Evolutionary conservation across 179 eudicot species (phyloP).

Genomic region (Silene noctiflora): DNA sequence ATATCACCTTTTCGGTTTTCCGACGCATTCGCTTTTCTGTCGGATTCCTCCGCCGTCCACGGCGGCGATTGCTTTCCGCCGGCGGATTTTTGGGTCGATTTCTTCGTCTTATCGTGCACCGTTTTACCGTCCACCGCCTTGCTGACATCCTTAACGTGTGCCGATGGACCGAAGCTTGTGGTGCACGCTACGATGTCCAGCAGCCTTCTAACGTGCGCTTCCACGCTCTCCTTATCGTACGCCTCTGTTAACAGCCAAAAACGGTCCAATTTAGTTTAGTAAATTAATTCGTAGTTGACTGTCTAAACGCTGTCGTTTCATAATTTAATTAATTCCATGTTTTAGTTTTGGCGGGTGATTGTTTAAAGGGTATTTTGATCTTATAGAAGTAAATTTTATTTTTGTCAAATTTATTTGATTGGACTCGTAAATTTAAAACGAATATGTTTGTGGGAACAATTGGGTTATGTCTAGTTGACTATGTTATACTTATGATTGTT

Average conservation of each 20-base stretch:
- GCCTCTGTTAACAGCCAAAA: constrained; percentile 49
- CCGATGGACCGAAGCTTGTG: constrained; percentile 75
- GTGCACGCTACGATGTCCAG: constrained; percentile 96
- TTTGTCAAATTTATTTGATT: too few species aligned
- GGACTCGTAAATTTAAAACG: too few species aligned
- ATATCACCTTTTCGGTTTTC: constrained; percentile 39
- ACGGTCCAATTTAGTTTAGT: background rate
- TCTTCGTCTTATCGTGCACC: constrained; percentile 47
- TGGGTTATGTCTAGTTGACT: too few species aligned
- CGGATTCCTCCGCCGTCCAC: background rate
- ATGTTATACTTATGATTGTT: too few species aligned
- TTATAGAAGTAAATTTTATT: too few species aligned
- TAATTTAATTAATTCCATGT: background rate
- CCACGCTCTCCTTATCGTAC: constrained; percentile 67
- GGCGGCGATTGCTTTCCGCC: background rate
- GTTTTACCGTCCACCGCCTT: constrained; percentile 40
- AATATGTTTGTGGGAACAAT: too few species aligned
- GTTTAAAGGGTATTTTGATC: background rate
- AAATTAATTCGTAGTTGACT: too few species aligned
- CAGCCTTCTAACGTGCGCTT: constrained; percentile 77
- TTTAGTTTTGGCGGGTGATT: too few species aligned
- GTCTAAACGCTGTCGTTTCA: too few species aligned
- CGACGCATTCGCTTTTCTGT: constrained; percentile 24
- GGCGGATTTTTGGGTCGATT: constrained; percentile 38
- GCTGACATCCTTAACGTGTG: constrained; percentile 19